These are phyloP conservation scores for Botrytis aclada DNA, from an alignment of 2,329 filamentous ascomycete genomes.

Conservation along the genomic window DNA sequence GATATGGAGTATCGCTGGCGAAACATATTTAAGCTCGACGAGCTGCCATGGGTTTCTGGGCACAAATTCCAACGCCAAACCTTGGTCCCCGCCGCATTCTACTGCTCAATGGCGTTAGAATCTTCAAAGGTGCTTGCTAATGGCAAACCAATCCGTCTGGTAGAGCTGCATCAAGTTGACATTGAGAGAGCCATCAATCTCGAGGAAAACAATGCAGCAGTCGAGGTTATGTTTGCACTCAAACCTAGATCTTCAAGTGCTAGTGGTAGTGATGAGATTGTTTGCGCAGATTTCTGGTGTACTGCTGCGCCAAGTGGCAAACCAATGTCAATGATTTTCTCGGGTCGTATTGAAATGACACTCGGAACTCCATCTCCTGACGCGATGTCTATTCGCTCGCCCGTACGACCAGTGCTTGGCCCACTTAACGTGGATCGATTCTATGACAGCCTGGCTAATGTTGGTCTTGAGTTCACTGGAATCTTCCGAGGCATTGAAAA, in stretches of 20 bases:
- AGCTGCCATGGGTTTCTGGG: conserved; percentile 36
- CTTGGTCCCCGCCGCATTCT: conserved; percentile 36
- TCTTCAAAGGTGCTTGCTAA: conserved; percentile 24
- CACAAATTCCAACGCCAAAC: conserved; percentile 31
- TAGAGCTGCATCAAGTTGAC: conserved; percentile 33
- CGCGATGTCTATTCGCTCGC: not conserved
- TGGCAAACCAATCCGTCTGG: conserved; percentile 18
- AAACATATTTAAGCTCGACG: conserved; percentile 29
- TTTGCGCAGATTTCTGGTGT: conserved; percentile 14
- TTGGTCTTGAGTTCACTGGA: conserved; percentile 27
- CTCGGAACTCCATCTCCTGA: conserved; percentile 13
- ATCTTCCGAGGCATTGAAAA: conserved; percentile 22
- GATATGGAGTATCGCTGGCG: conserved; percentile 34
- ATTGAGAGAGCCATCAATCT: conserved; percentile 26
- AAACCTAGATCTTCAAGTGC: not conserved
- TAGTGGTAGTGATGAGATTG: not conserved
- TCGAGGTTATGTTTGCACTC: conserved; percentile 25
- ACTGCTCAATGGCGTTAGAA: conserved; percentile 37
- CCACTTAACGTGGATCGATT: conserved; percentile 24
- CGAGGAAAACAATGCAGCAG: conserved; percentile 21
- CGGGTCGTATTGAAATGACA: conserved; percentile 13
- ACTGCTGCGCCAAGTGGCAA: conserved; percentile 6
- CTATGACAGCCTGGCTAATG: conserved; percentile 21
- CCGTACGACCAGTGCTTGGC: conserved; percentile 1
- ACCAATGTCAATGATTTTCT: conserved; percentile 8